These are phyloP conservation scores for Nakazawaea peltata DNA, from an alignment of 805 yeast genomes.

Conservation along the genomic window DNA sequence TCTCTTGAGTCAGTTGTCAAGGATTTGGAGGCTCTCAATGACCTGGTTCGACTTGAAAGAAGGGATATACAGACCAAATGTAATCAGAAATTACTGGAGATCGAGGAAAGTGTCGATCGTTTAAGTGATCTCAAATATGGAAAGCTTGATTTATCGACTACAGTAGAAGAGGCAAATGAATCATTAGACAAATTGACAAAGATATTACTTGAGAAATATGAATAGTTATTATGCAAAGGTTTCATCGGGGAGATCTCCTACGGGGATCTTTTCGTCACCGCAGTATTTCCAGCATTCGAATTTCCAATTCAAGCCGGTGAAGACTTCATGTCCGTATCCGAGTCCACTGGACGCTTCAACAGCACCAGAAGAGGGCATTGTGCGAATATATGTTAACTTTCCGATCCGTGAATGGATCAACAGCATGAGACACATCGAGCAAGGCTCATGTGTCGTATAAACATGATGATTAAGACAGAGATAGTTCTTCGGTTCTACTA, in stretches of 20 bases:
- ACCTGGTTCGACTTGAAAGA: conserved; percentile 19
- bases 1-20: conserved; percentile 9
- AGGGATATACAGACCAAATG: conserved; percentile 13
- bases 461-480: conserved; percentile 73
- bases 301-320: conserved; percentile 75
- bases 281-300: conserved; percentile 78
- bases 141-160: conserved; percentile 13
- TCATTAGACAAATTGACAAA: conserved; percentile 15
- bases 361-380: conserved; percentile 44
- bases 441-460: conserved; percentile 91
- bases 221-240: background rate
- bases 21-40: conserved; percentile 20
- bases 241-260: conserved; percentile 1
- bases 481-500: conserved; percentile 29
- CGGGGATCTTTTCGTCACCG: conserved; percentile 22
- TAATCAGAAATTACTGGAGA: conserved; percentile 12
- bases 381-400: conserved; percentile 52
- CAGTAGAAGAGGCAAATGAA: conserved; percentile 13
- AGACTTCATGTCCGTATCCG: conserved; percentile 67
- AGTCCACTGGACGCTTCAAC: conserved; percentile 50
- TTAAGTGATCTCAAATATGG: conserved; percentile 23
- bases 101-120: conserved; percentile 15
- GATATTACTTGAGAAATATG: conserved; percentile 2
- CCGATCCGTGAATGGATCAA: conserved; percentile 81
- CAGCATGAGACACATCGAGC: conserved; percentile 96